phyloP scores from a whole-genome alignment of 495 filamentous ascomycete species.

The Hypomontagnella monticulosa region DNA sequence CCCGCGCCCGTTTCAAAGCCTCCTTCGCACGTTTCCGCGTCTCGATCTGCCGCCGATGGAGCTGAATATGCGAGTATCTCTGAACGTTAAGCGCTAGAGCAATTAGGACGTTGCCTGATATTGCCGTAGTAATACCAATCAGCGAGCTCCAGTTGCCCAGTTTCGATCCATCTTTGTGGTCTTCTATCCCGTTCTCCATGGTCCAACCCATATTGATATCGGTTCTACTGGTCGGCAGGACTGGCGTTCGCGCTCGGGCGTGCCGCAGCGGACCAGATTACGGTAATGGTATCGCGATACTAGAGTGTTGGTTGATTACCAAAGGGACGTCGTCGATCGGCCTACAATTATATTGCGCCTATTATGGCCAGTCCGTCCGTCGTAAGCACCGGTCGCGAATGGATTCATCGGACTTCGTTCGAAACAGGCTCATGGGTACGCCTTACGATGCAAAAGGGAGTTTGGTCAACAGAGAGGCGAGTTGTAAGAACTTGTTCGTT shows the following conservation, averaged over 20 bases:
- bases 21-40: slow-evolving; percentile 63
- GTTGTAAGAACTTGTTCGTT: slow-evolving; percentile 18
- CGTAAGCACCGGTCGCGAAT: slow-evolving; percentile 15
- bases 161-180: slow-evolving; percentile 51
- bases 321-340: neutral
- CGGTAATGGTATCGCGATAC: slow-evolving; percentile 8
- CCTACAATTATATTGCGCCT: slow-evolving; percentile 22
- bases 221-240: slow-evolving; percentile 26
- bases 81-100: slow-evolving; percentile 96
- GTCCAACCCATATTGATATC: slow-evolving; percentile 24
- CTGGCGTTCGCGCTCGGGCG: slow-evolving; percentile 28
- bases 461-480: slow-evolving; percentile 2
- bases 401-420: slow-evolving; percentile 31
- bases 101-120: slow-evolving; percentile 90
- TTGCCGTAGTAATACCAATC: slow-evolving; percentile 93
- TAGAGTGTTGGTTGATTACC: neutral
- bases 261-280: slow-evolving; percentile 6
- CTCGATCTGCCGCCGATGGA: slow-evolving; percentile 58
- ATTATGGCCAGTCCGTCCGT: slow-evolving; percentile 26
- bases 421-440: slow-evolving; percentile 22
- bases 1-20: slow-evolving; percentile 47
- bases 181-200: slow-evolving; percentile 49
- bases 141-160: slow-evolving; percentile 86
- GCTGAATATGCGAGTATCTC: slow-evolving; percentile 89
- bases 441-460: slow-evolving; percentile 8